Evolutionary conservation across 1,284 basidiomycete genomes (phyloP), one percentile per base, ranked within the genome.

Genomic region (Xerocomus amazonicus): DNA sequence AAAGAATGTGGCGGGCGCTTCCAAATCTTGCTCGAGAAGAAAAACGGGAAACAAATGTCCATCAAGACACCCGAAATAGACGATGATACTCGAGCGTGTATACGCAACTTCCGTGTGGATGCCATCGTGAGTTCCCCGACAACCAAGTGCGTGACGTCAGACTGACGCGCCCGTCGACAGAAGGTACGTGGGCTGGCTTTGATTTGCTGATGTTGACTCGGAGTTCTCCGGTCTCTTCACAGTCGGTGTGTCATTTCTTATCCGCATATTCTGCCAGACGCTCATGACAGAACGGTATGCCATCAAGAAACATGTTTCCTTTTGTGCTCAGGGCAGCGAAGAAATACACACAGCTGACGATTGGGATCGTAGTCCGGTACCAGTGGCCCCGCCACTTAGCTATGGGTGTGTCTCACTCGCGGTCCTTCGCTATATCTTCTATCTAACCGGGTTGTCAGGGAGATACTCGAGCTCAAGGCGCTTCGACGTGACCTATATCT

Each of bases 281-380:
- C 41, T 65, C 16, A 63, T 19, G 6, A n/a, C 3, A 23, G 19
- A 0, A 10, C 28, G 9, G 19, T 39, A 16, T 10, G 4, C 4
- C 12, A 19, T 34, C 7, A 50, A 68, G 55, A 84, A 82, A 66
- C 73, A 72, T 16, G 83, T 86, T 29, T 75, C 74, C 10, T 86
- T 85, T 57, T 74, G 76, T 35, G 71, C 68, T 2, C 71, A 76
- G 3, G 74, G 73, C 39, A 68, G 69, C 9, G 78, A 81, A 46
- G 75, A 83, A 62, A 70, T 87, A 12, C 75, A 77, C 59, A 64
- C 72, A 38, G 84, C 80, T 3, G 84, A 87, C 60, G 83, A 85
- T 48, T 87, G 84, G 84, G 84, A 87, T 64, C 73, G 83, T 6
- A 81, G 78, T 3, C 80, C 80, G 0, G 72, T 71, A 2, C 78